These are phyloP conservation scores for Aureobasidium sp. DNA, from an alignment of 2,329 filamentous ascomycete genomes.

Conservation along the genomic window DNA sequence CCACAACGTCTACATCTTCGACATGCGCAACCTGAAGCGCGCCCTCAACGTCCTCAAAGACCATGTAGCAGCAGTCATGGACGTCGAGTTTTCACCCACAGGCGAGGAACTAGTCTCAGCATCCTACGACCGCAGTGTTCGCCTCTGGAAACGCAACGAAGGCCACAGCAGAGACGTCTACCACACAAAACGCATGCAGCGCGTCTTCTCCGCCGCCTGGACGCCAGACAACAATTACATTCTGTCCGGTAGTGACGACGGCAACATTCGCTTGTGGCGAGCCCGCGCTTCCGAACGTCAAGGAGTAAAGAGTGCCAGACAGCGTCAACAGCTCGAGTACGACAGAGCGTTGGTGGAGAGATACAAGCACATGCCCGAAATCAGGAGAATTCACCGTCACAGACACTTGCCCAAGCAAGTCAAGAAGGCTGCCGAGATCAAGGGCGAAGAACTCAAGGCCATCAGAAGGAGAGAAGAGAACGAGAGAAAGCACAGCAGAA, in stretches of 20 bases:
- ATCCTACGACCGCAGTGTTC: conserved; percentile 79
- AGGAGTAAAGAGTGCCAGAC: conserved; percentile 76
- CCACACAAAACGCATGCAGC: conserved; percentile 96
- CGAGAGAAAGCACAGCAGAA: conserved; percentile 81
- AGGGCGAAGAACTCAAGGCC: conserved; percentile 75
- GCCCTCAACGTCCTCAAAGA: conserved; percentile 86
- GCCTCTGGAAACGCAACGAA: conserved; percentile 71
- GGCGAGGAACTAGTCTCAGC: conserved; percentile 89
- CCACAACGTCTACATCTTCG: conserved; percentile 87
- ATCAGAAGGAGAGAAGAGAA: conserved; percentile 93
- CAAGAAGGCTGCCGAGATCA: conserved; percentile 95
- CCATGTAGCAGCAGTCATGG: conserved; percentile 89
- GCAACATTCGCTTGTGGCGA: conserved; percentile 85
- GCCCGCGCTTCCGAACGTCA: conserved; percentile 75
- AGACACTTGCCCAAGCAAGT: conserved; percentile 85
- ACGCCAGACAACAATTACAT: conserved; percentile 87
- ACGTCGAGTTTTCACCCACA: conserved; percentile 89
- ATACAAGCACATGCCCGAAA: conserved; percentile 94
- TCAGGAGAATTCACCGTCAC: conserved; percentile 82
- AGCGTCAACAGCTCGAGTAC: conserved; percentile 86
- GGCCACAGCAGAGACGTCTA: conserved; percentile 90
- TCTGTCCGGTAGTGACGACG: conserved; percentile 86
- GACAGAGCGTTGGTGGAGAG: conserved; percentile 75
- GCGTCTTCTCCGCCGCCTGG: conserved; percentile 78
- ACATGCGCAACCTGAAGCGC: conserved; percentile 83